Percentiles rank a stretch among this genome's conserved stretches.
phyloP scores from a whole-genome alignment of 1,284 basidiomycete species.

The Vanrija pseudolonga region DNA sequence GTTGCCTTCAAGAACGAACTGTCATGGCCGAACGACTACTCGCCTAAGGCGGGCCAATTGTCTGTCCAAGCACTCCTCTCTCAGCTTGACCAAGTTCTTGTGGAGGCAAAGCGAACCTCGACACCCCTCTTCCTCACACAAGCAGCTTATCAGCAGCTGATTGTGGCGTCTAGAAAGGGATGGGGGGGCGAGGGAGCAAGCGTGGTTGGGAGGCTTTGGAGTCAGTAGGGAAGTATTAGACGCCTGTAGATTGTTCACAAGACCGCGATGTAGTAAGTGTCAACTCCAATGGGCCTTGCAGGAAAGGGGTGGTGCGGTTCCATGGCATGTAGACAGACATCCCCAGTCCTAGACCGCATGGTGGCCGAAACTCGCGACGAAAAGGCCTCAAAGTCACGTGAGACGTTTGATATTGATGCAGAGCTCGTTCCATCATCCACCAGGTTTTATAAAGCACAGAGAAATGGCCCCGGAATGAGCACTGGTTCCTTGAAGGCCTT shows the following conservation, averaged over 20 bases:
- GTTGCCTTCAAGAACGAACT: conserved; percentile 8
- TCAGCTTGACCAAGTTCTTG: conserved; percentile 18
- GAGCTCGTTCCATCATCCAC: too few species aligned
- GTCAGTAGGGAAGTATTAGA: not conserved
- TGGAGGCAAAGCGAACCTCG: conserved; percentile 30
- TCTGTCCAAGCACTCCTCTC: conserved; percentile 12
- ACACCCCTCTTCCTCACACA: conserved; percentile 36
- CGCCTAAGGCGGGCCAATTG: not conserved
- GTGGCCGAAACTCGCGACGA: not conserved
- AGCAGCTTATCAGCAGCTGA: conserved; percentile 34
- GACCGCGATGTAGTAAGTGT: too few species aligned
- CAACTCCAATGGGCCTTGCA: too few species aligned
- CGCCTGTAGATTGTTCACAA: not conserved
- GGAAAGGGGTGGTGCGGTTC: too few species aligned
- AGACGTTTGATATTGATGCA: too few species aligned
- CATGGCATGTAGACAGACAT: too few species aligned
- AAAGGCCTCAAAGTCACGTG: not conserved
- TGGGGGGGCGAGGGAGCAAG: conserved; percentile 4
- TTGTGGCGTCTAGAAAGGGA: conserved; percentile 10
- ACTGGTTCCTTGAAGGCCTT: too few species aligned
- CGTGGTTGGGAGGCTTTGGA: conserved; percentile 3
- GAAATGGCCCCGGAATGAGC: too few species aligned
- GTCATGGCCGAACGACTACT: not conserved
- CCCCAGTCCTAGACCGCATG: too few species aligned
- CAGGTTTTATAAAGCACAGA: too few species aligned